Evolutionary conservation across 306 rosid genomes (phyloP), one percentile per base, ranked within the genome.

Genomic region (Albizia julibrissin): DNA sequence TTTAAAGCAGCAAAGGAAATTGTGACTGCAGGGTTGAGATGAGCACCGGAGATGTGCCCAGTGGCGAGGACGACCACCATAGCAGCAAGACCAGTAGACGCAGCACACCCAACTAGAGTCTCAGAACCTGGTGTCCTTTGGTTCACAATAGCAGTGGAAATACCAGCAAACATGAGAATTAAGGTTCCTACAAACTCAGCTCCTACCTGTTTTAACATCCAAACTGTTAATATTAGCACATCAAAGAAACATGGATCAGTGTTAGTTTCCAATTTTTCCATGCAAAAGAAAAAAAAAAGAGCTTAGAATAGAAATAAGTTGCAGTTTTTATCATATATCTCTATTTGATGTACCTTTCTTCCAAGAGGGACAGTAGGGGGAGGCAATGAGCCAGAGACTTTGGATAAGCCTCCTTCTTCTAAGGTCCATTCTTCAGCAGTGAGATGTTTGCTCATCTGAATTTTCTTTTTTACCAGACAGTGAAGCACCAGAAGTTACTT

Each of bases 161-260:
- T 93, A 33, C 87, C 94, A 8, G 93, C 87, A 84, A 95, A 93
- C 80, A 95, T 88, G 29, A 95, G 89, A 56, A 91, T 87, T 44
- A 87, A 64, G 6, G 97, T 95, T 33, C 98, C 97, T 67, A 95
- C 79, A 80, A 95, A 95, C 91, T 95, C 98, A n/a, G 98, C 98
- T 89, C 98, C 98, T 16, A 93, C 89, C 98, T 93, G 87, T 54
- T 82, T 86, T 81, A 26, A 29, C 69, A 72, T 12, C 12, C 78
- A 83, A 82, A 46, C 49, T 76, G 75, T 40, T 1, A 79, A 59
- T 69, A 69, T 40, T 5, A 69, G 54, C 65, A 14, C 33, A 16
- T 40, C 37, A 80, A 74, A 16, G 12, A 76, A 58, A 52, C 64
- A 44, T 70, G 74, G 75, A 66, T 70, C 42, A 26, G 59, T 67